Conservation (phyloP, 805 yeast genomes). For the Starmera quercuum region DNA sequence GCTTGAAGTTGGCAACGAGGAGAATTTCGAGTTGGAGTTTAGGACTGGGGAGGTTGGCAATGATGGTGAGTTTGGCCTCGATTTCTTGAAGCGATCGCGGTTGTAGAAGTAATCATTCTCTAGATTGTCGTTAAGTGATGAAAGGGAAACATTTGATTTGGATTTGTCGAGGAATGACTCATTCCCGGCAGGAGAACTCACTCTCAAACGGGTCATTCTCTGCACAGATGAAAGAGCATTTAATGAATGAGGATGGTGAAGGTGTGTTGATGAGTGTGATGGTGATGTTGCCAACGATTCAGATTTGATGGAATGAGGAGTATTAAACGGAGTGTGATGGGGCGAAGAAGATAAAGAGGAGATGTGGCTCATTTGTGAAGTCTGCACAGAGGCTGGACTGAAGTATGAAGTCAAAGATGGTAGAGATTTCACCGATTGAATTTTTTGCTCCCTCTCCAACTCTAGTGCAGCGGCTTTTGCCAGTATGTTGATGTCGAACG, state of each 20-base stretch:
- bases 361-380: neutral
- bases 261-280: constrained; percentile 8
- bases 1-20: constrained; percentile 6
- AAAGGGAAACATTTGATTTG: constrained; percentile 18
- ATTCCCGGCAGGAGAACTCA: neutral
- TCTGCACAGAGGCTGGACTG: constrained; percentile 1
- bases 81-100: constrained; percentile 24
- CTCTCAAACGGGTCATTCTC: constrained; percentile 52
- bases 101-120: constrained; percentile 29
- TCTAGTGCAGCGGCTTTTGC: constrained; percentile 23
- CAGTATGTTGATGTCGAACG: constrained; percentile 20
- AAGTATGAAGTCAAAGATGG: constrained; percentile 21
- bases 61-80: constrained; percentile 30
- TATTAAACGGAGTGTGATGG: too few relatives aligned
- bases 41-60: constrained; percentile 14
- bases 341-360: neutral
- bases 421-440: constrained; percentile 19
- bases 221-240: constrained; percentile 44
- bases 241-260: constrained; percentile 21
- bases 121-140: constrained; percentile 26
- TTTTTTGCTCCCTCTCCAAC: constrained; percentile 20
- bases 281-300: constrained; percentile 2
- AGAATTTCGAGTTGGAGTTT: constrained; percentile 5
- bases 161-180: constrained; percentile 10
- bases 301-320: too few relatives aligned